These are phyloP conservation scores for Fraxinus excelsior DNA, from an alignment of 257 asterid genomes.

Conservation along the genomic window DNA sequence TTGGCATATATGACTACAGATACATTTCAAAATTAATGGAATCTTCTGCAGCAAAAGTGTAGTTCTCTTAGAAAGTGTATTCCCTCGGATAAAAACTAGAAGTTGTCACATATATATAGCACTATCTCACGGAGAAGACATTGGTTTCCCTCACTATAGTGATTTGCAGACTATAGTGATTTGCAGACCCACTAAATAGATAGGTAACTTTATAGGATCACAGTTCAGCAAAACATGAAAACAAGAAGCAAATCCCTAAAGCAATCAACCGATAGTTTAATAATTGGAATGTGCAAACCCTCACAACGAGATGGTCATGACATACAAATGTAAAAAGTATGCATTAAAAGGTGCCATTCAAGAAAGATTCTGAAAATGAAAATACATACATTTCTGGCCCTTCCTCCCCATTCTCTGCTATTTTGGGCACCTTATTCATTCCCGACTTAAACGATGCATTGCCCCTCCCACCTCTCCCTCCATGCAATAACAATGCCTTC, in stretches of 20 bases:
- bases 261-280: not conserved
- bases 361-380: not conserved
- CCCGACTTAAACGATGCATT: slow-evolving; percentile 85
- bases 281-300: not conserved
- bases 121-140: not conserved
- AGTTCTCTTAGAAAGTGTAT: not conserved
- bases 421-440: slow-evolving; percentile 80
- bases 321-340: not conserved
- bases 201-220: not conserved
- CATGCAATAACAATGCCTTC: slow-evolving; percentile 75
- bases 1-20: not conserved
- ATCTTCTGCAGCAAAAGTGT: not conserved
- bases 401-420: slow-evolving; percentile 94
- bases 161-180: not conserved
- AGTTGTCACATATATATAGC: not conserved
- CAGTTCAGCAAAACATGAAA: not conserved
- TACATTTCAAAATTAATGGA: not conserved
- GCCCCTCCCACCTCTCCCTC: slow-evolving; percentile 98
- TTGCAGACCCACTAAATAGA: not conserved
- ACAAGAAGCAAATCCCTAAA: not conserved
- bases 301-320: not conserved
- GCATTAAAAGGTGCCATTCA: slow-evolving; percentile 7
- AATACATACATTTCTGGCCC: slow-evolving; percentile 80
- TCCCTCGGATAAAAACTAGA: not conserved
- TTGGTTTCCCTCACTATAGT: not conserved